Base-by-base conservation (phyloP, 805 yeast genomes). In the Candida verbasci region DNA sequence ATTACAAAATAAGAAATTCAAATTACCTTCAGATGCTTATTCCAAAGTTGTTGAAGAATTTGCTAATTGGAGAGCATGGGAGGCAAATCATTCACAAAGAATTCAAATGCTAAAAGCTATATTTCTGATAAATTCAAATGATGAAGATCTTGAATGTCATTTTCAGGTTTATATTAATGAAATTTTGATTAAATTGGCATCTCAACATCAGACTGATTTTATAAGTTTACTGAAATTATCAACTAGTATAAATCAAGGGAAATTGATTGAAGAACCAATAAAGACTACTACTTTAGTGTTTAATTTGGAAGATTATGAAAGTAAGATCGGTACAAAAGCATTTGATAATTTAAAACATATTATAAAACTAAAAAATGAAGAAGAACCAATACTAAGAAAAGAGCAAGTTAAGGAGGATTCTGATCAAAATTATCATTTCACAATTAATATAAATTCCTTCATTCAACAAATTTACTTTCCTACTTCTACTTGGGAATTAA, bases 1-100 rank as follows among this genome's bases (percentile, higher is more conserved):
- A 16, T 54, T 74, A 32, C 49, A 53, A 1, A 5, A 23, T 8
- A 31, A 37, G 17, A 14, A 21, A 6, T 31, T 6, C 25, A 17
- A 15, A 12, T 66, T 75, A 0, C 81, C 86, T 0, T 44, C 41
- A 0, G 61, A 69, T 42, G 88, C 88, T 0, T 65, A 68, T 40
- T 61, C 65, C 7, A 70, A 70, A 11, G 84, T 86, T 2, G 55
- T 77, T 17, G 60, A 68, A 3, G 68, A 79, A 1, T 87, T 88
- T 48, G 66, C 80, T 0, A 65, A 71, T 10, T 93, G 97, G 97
- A 76, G 97, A 65, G 78, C 79, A 41, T 89, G 97, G 97, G 98
- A 91, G 48, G 81, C 84, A 29, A 68, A 78, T 22, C 41, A 42
- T 11, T 35, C 35, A 8, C 51, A 52, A 39, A 40, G 60, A 32